Conservation (phyloP, 2,329 filamentous ascomycete genomes). For the Chaetomiaceae sp. region DNA sequence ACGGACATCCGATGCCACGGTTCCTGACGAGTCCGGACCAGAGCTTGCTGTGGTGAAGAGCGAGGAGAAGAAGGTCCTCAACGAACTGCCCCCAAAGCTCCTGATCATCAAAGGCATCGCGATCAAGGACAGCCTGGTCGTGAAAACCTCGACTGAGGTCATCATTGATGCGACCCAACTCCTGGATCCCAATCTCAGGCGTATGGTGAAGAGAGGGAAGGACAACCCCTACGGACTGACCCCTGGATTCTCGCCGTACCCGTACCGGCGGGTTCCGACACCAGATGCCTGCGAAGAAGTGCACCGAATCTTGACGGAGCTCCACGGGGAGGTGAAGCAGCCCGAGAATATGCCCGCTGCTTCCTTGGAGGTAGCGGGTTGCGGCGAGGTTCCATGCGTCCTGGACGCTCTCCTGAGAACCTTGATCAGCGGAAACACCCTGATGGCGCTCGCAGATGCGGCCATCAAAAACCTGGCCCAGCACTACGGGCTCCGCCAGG, state of each 20-base stretch:
- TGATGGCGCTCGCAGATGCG: slow-evolving; percentile 50
- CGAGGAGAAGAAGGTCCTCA: background rate
- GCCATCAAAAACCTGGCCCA: slow-evolving; percentile 62
- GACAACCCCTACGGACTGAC: slow-evolving; percentile 48
- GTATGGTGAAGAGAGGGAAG: slow-evolving; percentile 25
- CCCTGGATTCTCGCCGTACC: slow-evolving; percentile 60
- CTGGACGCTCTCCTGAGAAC: slow-evolving; percentile 52
- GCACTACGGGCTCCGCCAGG: slow-evolving; percentile 57
- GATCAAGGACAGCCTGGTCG: slow-evolving; percentile 3
- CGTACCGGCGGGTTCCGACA: slow-evolving; percentile 61
- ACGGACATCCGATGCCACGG: background rate
- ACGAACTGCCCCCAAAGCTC: slow-evolving; percentile 5
- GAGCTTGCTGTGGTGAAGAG: background rate
- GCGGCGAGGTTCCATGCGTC: slow-evolving; percentile 52
- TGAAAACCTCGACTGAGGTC: slow-evolving; percentile 12
- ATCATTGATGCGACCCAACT: slow-evolving; percentile 14
- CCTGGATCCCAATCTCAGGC: slow-evolving; percentile 21
- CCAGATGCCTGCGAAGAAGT: slow-evolving; percentile 65
- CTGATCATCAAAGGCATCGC: slow-evolving; percentile 13
- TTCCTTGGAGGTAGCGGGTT: slow-evolving; percentile 65
- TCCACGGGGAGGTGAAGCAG: slow-evolving; percentile 60
- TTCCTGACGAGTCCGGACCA: background rate
- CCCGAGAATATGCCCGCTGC: slow-evolving; percentile 66
- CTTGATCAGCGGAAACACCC: slow-evolving; percentile 48
- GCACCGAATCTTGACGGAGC: slow-evolving; percentile 55